A percentile compares a stretch with the other conserved stretches of the same genome.
phyloP scores from a whole-genome alignment of 139 green algal genomes.

The Prasinococcaceae sp. region DNA sequence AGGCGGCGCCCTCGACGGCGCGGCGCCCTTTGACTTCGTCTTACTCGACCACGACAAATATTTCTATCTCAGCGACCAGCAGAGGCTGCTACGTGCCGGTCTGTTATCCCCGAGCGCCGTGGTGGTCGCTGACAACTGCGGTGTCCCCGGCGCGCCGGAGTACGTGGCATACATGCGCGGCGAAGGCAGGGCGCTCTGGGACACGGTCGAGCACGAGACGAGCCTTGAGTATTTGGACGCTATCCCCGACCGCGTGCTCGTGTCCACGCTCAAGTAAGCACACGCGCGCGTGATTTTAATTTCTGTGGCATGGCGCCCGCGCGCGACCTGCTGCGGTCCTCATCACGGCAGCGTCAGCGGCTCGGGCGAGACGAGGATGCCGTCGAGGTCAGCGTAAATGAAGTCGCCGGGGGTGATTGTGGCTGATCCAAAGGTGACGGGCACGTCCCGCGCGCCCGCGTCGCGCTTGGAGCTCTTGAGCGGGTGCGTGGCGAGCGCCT shows the following conservation, averaged over 20 bases:
- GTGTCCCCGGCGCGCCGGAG: constrained; percentile 3
- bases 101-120: neutral
- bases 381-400: constrained; percentile 74
- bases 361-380: constrained; percentile 61
- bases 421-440: constrained; percentile 49
- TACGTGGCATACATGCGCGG: constrained; percentile 6
- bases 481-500: constrained; percentile 69
- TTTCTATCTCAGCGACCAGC: constrained; percentile 1
- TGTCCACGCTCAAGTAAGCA: too few relatives aligned
- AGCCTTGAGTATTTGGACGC: too few relatives aligned
- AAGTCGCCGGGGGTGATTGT: constrained; percentile 55
- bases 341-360: too few relatives aligned
- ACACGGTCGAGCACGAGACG: too few relatives aligned
- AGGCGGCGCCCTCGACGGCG: too few relatives aligned
- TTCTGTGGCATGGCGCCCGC: too few relatives aligned
- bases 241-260: too few relatives aligned
- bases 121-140: constrained; percentile 8
- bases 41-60: constrained; percentile 8
- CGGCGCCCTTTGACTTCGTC: constrained; percentile 3
- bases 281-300: too few relatives aligned
- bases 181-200: too few relatives aligned
- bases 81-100: too few relatives aligned
- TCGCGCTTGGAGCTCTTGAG: constrained; percentile 81
- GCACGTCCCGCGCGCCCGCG: constrained; percentile 56
- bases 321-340: too few relatives aligned